Evolutionary conservation across 345 rosid genomes (phyloP).

Genomic region (Stellera chamaejasme): DNA sequence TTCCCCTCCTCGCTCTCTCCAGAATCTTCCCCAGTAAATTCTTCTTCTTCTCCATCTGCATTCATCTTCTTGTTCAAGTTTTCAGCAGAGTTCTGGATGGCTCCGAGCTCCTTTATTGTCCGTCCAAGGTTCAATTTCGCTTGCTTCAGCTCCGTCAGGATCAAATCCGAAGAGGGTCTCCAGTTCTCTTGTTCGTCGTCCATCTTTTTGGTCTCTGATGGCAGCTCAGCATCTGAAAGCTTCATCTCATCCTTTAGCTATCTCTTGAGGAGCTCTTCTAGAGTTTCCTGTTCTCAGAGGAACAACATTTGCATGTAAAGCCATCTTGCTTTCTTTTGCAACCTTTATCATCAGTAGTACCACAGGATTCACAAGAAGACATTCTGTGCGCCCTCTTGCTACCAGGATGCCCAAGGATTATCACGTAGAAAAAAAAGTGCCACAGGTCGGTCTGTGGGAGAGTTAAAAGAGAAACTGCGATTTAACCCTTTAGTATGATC

Average conservation of each 20-base stretch:
- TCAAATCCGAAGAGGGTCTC: slow-evolving; percentile 58
- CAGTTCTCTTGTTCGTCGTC: slow-evolving; percentile 32
- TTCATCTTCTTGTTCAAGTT: slow-evolving; percentile 62
- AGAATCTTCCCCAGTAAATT: slow-evolving; percentile 55
- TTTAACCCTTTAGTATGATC: no score
- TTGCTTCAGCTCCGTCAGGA: slow-evolving; percentile 77
- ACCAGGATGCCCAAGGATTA: slow-evolving; percentile 44
- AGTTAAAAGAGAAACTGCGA: no score
- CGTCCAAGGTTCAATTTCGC: slow-evolving; percentile 80
- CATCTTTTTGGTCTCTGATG: slow-evolving; percentile 38
- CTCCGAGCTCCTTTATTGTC: slow-evolving; percentile 74
- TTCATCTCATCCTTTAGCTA: slow-evolving; percentile 29
- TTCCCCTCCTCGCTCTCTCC: slow-evolving; percentile 23
- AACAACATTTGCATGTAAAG: slow-evolving; percentile 60
- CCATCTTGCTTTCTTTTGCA: slow-evolving; percentile 53
- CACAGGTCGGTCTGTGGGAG: no score
- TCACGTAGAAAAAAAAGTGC: no score
- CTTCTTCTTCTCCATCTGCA: slow-evolving; percentile 67
- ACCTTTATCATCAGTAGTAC: slow-evolving; percentile 24
- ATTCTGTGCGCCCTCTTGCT: slow-evolving; percentile 56
- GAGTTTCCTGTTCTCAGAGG: no score
- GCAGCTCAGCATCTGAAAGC: slow-evolving; percentile 46
- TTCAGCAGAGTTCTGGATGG: slow-evolving; percentile 74
- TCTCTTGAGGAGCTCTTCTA: no score
- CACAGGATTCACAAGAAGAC: slow-evolving; percentile 59